Conservation (phyloP, 2,329 filamentous ascomycete genomes). For the Colletotrichum cuscutae region DNA sequence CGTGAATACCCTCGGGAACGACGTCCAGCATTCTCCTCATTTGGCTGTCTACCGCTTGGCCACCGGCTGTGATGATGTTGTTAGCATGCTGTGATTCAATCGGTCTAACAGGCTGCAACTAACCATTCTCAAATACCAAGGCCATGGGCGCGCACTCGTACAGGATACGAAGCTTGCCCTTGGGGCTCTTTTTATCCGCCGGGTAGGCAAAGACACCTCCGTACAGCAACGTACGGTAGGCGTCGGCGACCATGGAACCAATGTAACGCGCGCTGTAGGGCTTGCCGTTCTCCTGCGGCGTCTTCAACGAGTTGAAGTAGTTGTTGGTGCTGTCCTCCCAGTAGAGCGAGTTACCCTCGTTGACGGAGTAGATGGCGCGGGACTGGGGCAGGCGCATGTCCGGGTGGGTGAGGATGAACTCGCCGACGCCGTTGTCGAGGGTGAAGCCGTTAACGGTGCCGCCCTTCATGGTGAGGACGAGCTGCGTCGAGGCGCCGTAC, state of each 20-base stretch:
- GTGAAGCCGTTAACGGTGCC: constrained; percentile 97
- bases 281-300: constrained; percentile 78
- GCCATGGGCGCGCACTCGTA: constrained; percentile 99
- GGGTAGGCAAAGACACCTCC: constrained; percentile 98
- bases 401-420: constrained; percentile 98
- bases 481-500: constrained; percentile 96
- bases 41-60: constrained; percentile 89
- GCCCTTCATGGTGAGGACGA: constrained; percentile 96
- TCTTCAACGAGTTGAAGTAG: constrained; percentile 92
- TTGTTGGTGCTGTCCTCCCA: constrained; percentile 89
- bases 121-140: constrained; percentile 98
- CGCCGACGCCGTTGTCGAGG: constrained; percentile 93
- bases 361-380: constrained; percentile 94
- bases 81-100: not conserved
- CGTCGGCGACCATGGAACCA: constrained; percentile 97
- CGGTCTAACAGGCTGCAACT: constrained; percentile 46
- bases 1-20: constrained; percentile 91
- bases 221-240: constrained; percentile 94
- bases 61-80: constrained; percentile 72
- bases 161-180: constrained; percentile 96
- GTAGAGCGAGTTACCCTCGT: constrained; percentile 98
- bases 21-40: constrained; percentile 93
- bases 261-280: constrained; percentile 97
- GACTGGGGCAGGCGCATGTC: constrained; percentile 87
- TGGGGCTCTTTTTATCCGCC: constrained; percentile 96